Evolutionary conservation across 164 flowering plant species (phyloP), one percentile per base, ranked within the genome.

Genomic region (Vitis cinerea): DNA sequence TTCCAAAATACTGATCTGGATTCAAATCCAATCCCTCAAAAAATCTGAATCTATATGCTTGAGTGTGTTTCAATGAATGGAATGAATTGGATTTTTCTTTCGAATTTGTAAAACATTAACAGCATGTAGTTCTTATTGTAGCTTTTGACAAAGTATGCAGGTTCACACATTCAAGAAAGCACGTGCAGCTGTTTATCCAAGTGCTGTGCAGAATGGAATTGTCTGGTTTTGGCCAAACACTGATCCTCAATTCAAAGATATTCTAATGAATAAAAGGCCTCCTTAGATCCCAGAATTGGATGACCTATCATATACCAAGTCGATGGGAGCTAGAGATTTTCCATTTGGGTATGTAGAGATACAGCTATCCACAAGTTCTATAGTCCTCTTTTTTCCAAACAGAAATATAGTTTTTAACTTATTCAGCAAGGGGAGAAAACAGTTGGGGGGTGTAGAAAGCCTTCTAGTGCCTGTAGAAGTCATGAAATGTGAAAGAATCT

Each of bases 181-280:
- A 31, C 91, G 98, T 82, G 99, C 77, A 3, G 81, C 86, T 67
- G 89, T 68, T 71, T 95, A 95, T 82, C 99, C 99, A 55, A 23
- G 27, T 23, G 27, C 27, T 23, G 27, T 83, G 74, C 97, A 92
- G 75, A 83, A 92, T 63, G 84, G 75, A 11, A 90, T 94, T 65
- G 86, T 94, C 57, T 94, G 99, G 99, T 92, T 94, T 82, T 94
- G 97, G 96, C 96, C 98, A 44, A 92, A 80, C 68, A 63, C 83
- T 29, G 94, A 85, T 70, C 88, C 93, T 50, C 81, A 75, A 44
- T 86, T 69, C 73, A 86, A 84, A 76, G 86, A 90, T 78, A 86
- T 94, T 51, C 57, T 77, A 9, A 16, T 49, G 50, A 78, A 75
- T 75, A 78, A 84, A 75, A 85, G 79, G 59, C 99, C 99, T 29